Evolutionary conservation across 495 filamentous ascomycete species (phyloP), one percentile per base, ranked within the genome.

Genomic region (Amphirosellinia nigrospora): DNA sequence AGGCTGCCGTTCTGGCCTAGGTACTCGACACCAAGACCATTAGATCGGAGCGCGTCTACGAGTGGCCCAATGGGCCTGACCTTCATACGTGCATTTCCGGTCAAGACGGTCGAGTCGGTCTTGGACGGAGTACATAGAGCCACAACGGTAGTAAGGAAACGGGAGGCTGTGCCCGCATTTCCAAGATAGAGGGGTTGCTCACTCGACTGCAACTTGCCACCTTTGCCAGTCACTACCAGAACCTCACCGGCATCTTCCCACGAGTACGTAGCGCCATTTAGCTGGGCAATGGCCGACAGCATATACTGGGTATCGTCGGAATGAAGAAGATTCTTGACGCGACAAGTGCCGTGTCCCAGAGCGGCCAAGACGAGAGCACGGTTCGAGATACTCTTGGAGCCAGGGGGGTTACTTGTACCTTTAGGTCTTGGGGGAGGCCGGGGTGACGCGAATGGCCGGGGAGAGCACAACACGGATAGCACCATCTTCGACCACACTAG

Each of bases 341-440:
- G 90, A 74, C 94, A 97, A 28, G 89, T 89, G 41, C 96, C 96
- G 55, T 91, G 88, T 4, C 94, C 94, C 19, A 99, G 90, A 2
- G 96, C 96, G 60, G 96, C 96, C 70, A 99, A 86, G 34, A 98
- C 89, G 52, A 99, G 86, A 48, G 96, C 94, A 59, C 96, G 90
- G 82, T 99, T 99, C 1, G 96, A 98, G 64, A 99, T 92, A 79
- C 94, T 98, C 85, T 99, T 99, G 16, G 96, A 98, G 41, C 96
- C 96, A 2, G 96, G 96, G 96, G 96, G 1, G 89, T 92, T 71
- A 97, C 94, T 64, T 87, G 87, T 26, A 94, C 89, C 43, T 89
- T 85, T 4, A 90, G 84, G 32, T 82, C 80, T 70, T 85, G 79
- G 3, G 89, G 85, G 3, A 94, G 87, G 38, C 90, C 89, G 0